These are phyloP conservation scores for Acorus calamus DNA, from an alignment of 106 monocot genomes.

Conservation along the genomic window DNA sequence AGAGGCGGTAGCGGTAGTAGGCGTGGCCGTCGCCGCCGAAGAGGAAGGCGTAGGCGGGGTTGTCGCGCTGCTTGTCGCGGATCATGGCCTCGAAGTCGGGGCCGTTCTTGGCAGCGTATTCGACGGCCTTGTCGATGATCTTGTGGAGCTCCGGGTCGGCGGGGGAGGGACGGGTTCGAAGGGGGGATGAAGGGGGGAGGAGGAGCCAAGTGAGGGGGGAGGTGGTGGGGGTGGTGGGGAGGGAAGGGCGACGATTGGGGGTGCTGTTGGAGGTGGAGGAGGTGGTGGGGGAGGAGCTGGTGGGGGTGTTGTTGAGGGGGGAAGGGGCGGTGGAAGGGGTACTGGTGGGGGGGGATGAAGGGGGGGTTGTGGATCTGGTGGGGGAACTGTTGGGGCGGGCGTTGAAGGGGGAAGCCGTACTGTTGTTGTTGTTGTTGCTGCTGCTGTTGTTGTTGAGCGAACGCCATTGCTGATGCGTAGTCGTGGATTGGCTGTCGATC, in stretches of 20 bases:
- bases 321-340: slow-evolving; percentile 32
- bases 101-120: slow-evolving; percentile 82
- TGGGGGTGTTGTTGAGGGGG: slow-evolving; percentile 50
- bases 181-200: slow-evolving; percentile 37
- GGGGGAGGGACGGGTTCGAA: slow-evolving; percentile 48
- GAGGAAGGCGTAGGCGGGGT: slow-evolving; percentile 80
- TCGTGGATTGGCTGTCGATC: slow-evolving; percentile 65
- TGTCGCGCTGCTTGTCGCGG: slow-evolving; percentile 88
- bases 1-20: slow-evolving; percentile 82
- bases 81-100: slow-evolving; percentile 90
- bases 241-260: too few relatives aligned
- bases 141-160: slow-evolving; percentile 85
- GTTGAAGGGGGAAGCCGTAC: slow-evolving; percentile 55
- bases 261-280: slow-evolving; percentile 35
- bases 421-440: slow-evolving; percentile 48
- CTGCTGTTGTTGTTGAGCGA: slow-evolving; percentile 58
- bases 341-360: slow-evolving; percentile 51
- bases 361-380: slow-evolving; percentile 47
- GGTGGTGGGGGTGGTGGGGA: too few relatives aligned
- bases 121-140: slow-evolving; percentile 74
- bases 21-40: slow-evolving; percentile 85
- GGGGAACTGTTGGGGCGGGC: slow-evolving; percentile 24
- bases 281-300: slow-evolving; percentile 28
- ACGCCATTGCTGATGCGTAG: slow-evolving; percentile 79
- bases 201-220: too few relatives aligned